These are phyloP conservation scores for Saussurea involucrata DNA, from an alignment of 129 eudicot species.

Conservation along the genomic window DNA sequence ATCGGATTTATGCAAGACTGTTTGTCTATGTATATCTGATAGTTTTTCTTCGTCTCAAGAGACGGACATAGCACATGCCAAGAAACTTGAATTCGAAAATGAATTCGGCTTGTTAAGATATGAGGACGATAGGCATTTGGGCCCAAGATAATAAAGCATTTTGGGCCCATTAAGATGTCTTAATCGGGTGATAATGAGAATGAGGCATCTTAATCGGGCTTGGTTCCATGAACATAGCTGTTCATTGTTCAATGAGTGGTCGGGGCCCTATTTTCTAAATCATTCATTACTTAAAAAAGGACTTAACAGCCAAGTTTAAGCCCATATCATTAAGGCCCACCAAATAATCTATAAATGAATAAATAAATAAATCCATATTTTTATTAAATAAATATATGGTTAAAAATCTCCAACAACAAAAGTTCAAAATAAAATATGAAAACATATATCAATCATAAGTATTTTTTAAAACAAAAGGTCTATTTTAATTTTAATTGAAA, in stretches of 20 bases:
- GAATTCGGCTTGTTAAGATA: not conserved
- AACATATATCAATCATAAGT: too few species aligned
- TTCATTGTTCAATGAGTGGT: slow-evolving; percentile 14
- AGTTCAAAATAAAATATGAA: not conserved
- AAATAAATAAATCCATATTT: too few species aligned
- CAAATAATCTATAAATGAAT: slow-evolving; percentile 3
- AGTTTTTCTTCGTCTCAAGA: not conserved
- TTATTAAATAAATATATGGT: not conserved
- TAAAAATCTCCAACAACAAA: not conserved
- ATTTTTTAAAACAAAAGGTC: too few species aligned
- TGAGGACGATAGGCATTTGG: not conserved
- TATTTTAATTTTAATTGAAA: too few species aligned
- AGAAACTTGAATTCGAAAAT: not conserved
- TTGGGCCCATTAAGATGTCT: not conserved
- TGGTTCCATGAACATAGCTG: slow-evolving; percentile 22
- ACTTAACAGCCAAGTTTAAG: slow-evolving; percentile 15
- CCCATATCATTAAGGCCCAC: slow-evolving; percentile 22
- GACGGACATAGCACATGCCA: not conserved
- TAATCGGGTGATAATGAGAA: slow-evolving; percentile 6
- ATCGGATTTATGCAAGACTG: not conserved
- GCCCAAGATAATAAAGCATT: not conserved
- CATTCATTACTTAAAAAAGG: slow-evolving; percentile 13
- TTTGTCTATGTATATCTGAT: not conserved
- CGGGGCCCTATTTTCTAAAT: not conserved
- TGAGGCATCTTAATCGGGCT: slow-evolving; percentile 20